A percentile compares a stretch with the other conserved stretches of the same genome.
These are phyloP conservation scores for Suhomyces bolitotheri DNA, from an alignment of 1,139 yeast species.

Conservation along the genomic window DNA sequence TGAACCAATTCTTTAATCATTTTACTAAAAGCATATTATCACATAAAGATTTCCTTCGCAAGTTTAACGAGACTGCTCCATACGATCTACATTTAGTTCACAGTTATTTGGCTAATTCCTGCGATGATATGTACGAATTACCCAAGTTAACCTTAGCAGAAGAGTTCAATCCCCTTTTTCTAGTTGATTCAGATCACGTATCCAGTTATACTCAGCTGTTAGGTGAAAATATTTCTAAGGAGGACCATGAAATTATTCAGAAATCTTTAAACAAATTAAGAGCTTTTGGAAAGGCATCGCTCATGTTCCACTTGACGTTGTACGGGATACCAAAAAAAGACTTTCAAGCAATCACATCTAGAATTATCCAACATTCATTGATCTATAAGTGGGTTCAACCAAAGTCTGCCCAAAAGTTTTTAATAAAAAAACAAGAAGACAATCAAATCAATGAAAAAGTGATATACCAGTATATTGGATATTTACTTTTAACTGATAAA, in stretches of 20 bases:
- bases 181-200: slow-evolving; percentile 7
- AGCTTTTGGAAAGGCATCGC: slow-evolving; percentile 8
- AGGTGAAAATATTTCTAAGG: neutral
- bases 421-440: slow-evolving; percentile 2
- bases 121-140: slow-evolving; percentile 7
- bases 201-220: neutral
- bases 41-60: slow-evolving; percentile 5
- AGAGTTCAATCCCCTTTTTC: slow-evolving; percentile 13
- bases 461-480: slow-evolving; percentile 14
- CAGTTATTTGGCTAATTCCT: neutral
- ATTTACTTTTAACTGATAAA: slow-evolving; percentile 7
- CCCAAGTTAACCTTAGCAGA: slow-evolving; percentile 5
- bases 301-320: slow-evolving; percentile 7
- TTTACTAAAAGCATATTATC: slow-evolving; percentile 2
- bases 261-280: slow-evolving; percentile 1
- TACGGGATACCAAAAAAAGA: slow-evolving; percentile 2
- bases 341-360: neutral
- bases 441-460: slow-evolving; percentile 7
- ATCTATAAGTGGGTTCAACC: slow-evolving; percentile 4
- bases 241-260: neutral
- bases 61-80: slow-evolving; percentile 8
- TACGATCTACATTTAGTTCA: slow-evolving; percentile 1
- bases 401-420: neutral
- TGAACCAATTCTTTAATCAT: slow-evolving; percentile 1
- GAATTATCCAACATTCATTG: slow-evolving; percentile 5